phyloP scores from a whole-genome alignment of 192 early-diverging fungal species.

The Gorgonomyces haynaldii region DNA sequence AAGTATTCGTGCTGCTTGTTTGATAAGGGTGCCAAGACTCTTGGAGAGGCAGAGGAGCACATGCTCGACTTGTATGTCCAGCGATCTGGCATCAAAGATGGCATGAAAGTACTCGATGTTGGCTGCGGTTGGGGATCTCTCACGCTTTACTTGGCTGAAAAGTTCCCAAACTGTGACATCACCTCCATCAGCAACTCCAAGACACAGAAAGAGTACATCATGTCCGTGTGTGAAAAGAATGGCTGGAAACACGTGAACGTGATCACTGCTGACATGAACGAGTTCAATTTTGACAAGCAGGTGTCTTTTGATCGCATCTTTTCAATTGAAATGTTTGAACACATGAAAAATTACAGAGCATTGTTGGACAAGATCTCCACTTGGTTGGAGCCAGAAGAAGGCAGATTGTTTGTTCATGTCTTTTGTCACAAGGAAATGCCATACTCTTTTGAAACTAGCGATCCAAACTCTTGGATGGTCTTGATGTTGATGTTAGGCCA shows the following conservation, averaged over 20 bases:
- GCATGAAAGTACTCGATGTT: constrained; percentile 45
- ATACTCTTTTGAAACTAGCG: constrained; percentile 47
- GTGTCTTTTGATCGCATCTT: constrained; percentile 11
- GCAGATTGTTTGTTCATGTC: constrained; percentile 53
- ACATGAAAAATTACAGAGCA: constrained; percentile 40
- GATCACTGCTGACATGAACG: constrained; percentile 45
- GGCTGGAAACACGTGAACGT: constrained; percentile 43
- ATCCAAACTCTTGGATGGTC: constrained; percentile 39
- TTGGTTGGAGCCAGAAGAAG: constrained; percentile 44
- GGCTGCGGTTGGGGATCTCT: constrained; percentile 56
- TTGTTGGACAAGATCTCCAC: constrained; percentile 44
- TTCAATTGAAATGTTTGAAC: constrained; percentile 15
- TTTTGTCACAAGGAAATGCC: constrained; percentile 41
- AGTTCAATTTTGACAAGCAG: constrained; percentile 27
- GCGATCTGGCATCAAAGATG: constrained; percentile 39
- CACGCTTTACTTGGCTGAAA: constrained; percentile 43
- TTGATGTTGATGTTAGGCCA: constrained; percentile 48
- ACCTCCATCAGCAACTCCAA: constrained; percentile 49
- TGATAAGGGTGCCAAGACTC: constrained; percentile 20
- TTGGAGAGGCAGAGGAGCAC: constrained; percentile 36
- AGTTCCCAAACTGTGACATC: constrained; percentile 42
- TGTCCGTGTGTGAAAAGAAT: constrained; percentile 13
- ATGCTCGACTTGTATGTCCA: constrained; percentile 50
- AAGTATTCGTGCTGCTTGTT: constrained; percentile 55
- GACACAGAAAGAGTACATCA: constrained; percentile 42